Conservation (phyloP, 371 early-diverging fungal genomes). For the Cokeromyces recurvatus region DNA sequence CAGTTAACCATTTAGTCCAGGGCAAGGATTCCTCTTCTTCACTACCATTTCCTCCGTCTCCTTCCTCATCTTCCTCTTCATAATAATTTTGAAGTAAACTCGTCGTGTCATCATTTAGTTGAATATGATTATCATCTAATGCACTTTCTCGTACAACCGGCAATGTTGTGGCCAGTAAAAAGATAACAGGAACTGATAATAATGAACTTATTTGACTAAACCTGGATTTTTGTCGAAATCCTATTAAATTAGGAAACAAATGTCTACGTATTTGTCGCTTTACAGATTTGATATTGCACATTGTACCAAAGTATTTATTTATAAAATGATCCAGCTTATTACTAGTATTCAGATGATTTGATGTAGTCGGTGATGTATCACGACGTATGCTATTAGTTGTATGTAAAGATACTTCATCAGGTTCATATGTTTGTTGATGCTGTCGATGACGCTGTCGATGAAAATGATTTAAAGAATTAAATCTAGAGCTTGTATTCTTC, state of each 20-base stretch:
- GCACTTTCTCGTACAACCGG: constrained; percentile 53
- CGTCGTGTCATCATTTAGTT: constrained; percentile 23
- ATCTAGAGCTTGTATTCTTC: constrained; percentile 21
- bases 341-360: no score
- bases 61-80: constrained; percentile 8
- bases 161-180: constrained; percentile 49
- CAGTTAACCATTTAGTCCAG: constrained; percentile 49
- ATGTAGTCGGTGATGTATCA: neutral
- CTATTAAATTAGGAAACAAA: constrained; percentile 53
- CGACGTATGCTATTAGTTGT: constrained; percentile 13
- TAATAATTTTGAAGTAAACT: constrained; percentile 24
- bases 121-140: constrained; percentile 5
- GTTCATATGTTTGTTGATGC: neutral
- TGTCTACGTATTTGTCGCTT: constrained; percentile 9
- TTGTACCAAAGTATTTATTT: constrained; percentile 1
- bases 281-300: constrained; percentile 1
- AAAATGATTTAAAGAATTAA: neutral
- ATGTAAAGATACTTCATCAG: constrained; percentile 17
- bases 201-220: constrained; percentile 50
- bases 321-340: neutral
- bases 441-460: neutral
- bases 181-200: constrained; percentile 49
- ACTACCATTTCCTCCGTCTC: constrained; percentile 6
- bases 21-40: neutral
- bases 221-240: constrained; percentile 46